Base-by-base conservation (phyloP, 495 filamentous ascomycete genomes). In the Mycothermus thermophilus region DNA sequence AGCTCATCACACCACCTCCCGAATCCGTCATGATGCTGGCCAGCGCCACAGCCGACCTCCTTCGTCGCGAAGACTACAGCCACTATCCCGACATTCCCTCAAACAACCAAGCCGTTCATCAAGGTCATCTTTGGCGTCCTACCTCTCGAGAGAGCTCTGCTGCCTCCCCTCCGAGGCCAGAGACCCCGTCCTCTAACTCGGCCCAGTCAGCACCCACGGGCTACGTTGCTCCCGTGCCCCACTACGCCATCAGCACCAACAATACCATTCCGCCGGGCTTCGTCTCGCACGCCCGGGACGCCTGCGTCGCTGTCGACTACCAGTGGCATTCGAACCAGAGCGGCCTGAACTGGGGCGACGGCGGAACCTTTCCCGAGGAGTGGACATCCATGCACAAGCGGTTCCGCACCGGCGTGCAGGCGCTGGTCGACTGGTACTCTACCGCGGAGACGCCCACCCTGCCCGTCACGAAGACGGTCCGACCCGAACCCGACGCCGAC, bases 381-480 rank as follows among this genome's bases (percentile, higher is more conserved):
- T 99, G 90, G 90, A 79, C 83, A 24, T 55, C 68, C 3, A 95
- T 99, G 88, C 92, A 96, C 52, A 78, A 74, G 48, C 70, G 90
- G 14, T 90, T 96, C 38, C 69, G 81, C 21, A 71, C 67, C 40
- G 87, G 87, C 1, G 55, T 93, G 33, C 70, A 78, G 33, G 64
- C 69, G 11, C 69, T 96, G 64, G 59, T 96, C 2, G 59, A 72
- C 30, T 94, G 84, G 84, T 95, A 95, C 43, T 69, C 54, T 6
- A 58, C 51, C 5, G 50, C 54, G 3, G 54, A 73, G 37, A 59
- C 67, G 33, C 69, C 77, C 20, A 63, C 67, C 31, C 43, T 54
- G 3, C 57, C 59, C 38, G 62, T 53, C 43, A 69, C 45, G 39
- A 61, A 47, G 34, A 54, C 40, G 29, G 26, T 40, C 44, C 29